A percentile compares a stretch with the other conserved stretches of the same genome.
These are phyloP conservation scores for Piromyces finnis DNA, from an alignment of 192 early-diverging fungal species.

Conservation along the genomic window DNA sequence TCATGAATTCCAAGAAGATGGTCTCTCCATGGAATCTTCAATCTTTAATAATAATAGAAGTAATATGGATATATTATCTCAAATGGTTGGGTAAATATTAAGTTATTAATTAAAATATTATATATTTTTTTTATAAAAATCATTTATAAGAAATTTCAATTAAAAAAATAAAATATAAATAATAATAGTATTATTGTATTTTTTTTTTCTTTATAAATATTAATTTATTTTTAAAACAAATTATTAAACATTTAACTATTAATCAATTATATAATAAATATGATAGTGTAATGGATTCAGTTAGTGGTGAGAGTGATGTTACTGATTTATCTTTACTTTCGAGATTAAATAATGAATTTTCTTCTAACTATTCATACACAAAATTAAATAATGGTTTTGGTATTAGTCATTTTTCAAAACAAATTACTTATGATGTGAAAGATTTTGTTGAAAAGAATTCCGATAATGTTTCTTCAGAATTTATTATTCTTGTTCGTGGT, in stretches of 20 bases:
- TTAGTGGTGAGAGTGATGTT: neutral
- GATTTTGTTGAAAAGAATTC: conserved; percentile 58
- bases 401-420: conserved; percentile 59
- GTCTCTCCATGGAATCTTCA: neutral
- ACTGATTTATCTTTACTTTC: neutral
- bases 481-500: conserved; percentile 70
- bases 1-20: conserved; percentile 25
- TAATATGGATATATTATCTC: neutral
- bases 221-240: no score
- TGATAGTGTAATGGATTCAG: neutral
- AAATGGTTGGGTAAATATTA: neutral
- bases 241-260: no score
- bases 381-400: conserved; percentile 28
- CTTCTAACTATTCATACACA: neutral
- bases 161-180: no score
- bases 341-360: neutral
- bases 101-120: neutral
- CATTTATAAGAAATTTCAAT: no score
- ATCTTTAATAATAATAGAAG: neutral
- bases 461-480: conserved; percentile 62
- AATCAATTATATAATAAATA: no score
- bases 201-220: no score
- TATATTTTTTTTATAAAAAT: no score
- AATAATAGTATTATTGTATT: no score
- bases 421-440: conserved; percentile 47